Percentiles rank a stretch among this genome's conserved stretches.
These are phyloP conservation scores for Tulasnella sp. DNA, from an alignment of 768 basidiomycete genomes.

Conservation along the genomic window DNA sequence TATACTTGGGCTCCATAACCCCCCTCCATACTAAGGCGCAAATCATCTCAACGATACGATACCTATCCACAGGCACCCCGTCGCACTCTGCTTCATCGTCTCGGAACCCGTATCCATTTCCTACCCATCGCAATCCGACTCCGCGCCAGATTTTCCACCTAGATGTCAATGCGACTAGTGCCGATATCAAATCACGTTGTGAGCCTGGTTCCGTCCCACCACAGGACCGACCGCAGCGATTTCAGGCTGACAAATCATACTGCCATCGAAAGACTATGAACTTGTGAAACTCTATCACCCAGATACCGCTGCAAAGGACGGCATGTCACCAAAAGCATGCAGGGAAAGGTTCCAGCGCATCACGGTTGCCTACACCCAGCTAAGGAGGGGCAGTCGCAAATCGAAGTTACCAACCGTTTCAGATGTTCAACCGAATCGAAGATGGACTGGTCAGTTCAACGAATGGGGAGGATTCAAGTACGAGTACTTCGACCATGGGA, in stretches of 20 bases:
- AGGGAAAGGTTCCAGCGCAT: constrained; percentile 63
- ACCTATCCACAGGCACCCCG: no score
- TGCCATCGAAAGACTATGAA: constrained; percentile 48
- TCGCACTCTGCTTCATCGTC: not conserved
- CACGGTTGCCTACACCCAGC: constrained; percentile 52
- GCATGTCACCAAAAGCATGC: constrained; percentile 25
- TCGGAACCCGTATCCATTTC: constrained; percentile 40
- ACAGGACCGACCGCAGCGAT: not conserved
- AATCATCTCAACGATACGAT: no score
- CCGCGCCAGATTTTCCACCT: constrained; percentile 58
- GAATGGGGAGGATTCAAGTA: constrained; percentile 17
- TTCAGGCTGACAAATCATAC: constrained; percentile 10
- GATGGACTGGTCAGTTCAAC: constrained; percentile 5
- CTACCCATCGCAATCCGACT: constrained; percentile 41
- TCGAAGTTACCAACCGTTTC: not conserved
- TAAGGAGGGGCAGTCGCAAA: constrained; percentile 25
- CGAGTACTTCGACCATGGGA: not conserved
- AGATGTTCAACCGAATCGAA: not conserved
- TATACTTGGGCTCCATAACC: no score
- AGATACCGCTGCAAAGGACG: constrained; percentile 41
- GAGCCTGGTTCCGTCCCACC: constrained; percentile 20
- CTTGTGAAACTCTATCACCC: constrained; percentile 74
- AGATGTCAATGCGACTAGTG: constrained; percentile 39
- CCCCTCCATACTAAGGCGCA: no score
- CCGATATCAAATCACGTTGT: constrained; percentile 52